These are phyloP conservation scores for Cyberlindnera amylophila DNA, from an alignment of 805 yeast species.

Conservation along the genomic window DNA sequence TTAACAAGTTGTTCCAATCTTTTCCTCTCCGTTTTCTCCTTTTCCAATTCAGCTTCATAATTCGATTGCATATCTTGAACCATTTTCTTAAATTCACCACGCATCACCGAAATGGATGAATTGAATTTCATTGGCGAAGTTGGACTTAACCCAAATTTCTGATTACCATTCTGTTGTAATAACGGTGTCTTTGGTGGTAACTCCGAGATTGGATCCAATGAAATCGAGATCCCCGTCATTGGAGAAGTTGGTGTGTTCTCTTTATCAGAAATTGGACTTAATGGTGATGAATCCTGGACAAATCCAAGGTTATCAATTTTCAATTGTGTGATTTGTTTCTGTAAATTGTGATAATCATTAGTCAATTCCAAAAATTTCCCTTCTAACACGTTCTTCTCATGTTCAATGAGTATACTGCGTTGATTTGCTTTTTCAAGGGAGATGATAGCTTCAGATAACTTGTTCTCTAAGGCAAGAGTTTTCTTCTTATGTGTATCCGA, in stretches of 20 bases:
- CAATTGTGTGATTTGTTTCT: conserved; percentile 41
- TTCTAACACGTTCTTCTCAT: conserved; percentile 33
- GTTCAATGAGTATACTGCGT: conserved; percentile 33
- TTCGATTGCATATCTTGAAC: conserved; percentile 58
- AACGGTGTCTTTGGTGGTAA: conserved; percentile 24
- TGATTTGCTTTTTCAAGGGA: conserved; percentile 36
- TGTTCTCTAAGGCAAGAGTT: conserved; percentile 47
- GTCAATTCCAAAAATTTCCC: conserved; percentile 31
- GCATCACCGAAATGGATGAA: conserved; percentile 48
- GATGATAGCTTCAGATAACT: conserved; percentile 38
- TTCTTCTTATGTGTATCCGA: conserved; percentile 53
- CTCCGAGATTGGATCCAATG: conserved; percentile 7
- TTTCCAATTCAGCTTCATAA: conserved; percentile 54
- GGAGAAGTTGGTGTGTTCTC: conserved; percentile 27
- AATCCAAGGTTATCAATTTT: conserved; percentile 27
- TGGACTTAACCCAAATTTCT: conserved; percentile 10
- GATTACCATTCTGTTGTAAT: conserved; percentile 17
- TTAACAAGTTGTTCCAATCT: conserved; percentile 41
- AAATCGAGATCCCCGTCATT: conserved; percentile 22
- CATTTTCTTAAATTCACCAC: conserved; percentile 65
- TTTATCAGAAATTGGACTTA: conserved; percentile 14
- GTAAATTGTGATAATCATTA: conserved; percentile 39
- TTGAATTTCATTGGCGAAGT: conserved; percentile 28
- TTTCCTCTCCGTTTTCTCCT: conserved; percentile 50
- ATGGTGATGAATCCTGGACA: conserved; percentile 11